These are phyloP conservation scores for Chlamydomonas reinhardtii DNA, from an alignment of 163 green algal genomes.

Conservation along the genomic window DNA sequence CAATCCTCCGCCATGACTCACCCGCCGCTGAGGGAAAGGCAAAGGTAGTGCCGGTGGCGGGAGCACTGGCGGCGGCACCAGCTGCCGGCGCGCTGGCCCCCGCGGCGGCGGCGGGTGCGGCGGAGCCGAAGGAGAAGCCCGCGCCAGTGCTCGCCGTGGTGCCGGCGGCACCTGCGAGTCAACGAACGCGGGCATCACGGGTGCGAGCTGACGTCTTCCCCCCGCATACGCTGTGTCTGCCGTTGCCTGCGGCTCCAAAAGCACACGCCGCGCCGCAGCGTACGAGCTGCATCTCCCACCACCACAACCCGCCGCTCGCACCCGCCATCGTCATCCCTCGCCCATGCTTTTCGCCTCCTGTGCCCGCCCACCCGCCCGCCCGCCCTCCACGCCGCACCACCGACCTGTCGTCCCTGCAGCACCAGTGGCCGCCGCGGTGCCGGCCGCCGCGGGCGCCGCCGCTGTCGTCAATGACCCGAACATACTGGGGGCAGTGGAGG, in stretches of 20 bases:
- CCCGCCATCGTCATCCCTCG: too few species aligned
- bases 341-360: too few species aligned
- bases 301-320: too few species aligned
- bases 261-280: too few species aligned
- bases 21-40: conserved; percentile 12
- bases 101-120: conserved; percentile 12
- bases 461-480: neutral
- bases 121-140: conserved; percentile 9
- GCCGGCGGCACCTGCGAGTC: neutral
- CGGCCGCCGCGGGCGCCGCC: neutral
- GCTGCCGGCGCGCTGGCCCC: conserved; percentile 18
- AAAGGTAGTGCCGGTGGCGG: conserved; percentile 16
- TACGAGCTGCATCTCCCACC: too few species aligned
- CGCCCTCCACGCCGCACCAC: too few species aligned
- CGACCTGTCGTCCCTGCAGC: neutral
- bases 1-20: too few species aligned
- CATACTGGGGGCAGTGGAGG: neutral
- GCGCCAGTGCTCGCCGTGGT: neutral
- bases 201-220: too few species aligned
- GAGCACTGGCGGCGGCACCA: neutral
- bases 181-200: too few species aligned
- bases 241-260: too few species aligned
- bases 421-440: neutral
- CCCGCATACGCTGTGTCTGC: too few species aligned
- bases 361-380: too few species aligned